Conservation (phyloP, 345 rosid genomes). For the Pistacia vera region DNA sequence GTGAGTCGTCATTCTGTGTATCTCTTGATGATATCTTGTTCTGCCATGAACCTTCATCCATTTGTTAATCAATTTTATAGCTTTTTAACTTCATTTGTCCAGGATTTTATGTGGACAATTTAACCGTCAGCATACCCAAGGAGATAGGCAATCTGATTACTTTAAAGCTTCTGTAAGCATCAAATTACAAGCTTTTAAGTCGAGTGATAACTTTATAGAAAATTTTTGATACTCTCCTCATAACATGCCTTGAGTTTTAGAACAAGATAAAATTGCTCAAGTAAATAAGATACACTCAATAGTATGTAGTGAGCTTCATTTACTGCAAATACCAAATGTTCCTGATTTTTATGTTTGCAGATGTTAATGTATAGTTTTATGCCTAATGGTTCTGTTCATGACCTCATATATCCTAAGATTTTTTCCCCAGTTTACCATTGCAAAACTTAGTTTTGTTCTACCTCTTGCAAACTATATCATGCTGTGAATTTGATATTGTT, state of each 20-base stretch:
- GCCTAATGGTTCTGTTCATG: conserved; percentile 56
- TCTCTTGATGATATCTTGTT: background rate
- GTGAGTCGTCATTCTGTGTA: conserved; percentile 37
- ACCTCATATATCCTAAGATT: conserved; percentile 27
- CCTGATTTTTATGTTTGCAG: conserved; percentile 22
- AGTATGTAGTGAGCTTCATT: background rate
- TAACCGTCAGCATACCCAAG: conserved; percentile 73
- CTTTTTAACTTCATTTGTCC: background rate
- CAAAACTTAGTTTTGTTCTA: background rate
- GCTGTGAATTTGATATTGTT: conserved; percentile 2
- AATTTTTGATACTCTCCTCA: too few species aligned
- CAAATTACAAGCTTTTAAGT: background rate
- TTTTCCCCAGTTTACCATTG: background rate
- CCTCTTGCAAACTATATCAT: background rate
- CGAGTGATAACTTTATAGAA: too few species aligned
- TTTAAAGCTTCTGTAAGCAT: conserved; percentile 76
- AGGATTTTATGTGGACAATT: conserved; percentile 90
- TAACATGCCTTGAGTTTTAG: too few species aligned
- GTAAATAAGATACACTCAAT: background rate
- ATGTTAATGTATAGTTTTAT: conserved; percentile 56
- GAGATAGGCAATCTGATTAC: conserved; percentile 78
- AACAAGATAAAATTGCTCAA: too few species aligned
- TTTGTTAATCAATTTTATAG: too few species aligned
- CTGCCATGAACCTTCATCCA: background rate
- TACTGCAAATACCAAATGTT: background rate